Evolutionary conservation across 805 yeast species (phyloP).

Genomic region (Candida verbasci): DNA sequence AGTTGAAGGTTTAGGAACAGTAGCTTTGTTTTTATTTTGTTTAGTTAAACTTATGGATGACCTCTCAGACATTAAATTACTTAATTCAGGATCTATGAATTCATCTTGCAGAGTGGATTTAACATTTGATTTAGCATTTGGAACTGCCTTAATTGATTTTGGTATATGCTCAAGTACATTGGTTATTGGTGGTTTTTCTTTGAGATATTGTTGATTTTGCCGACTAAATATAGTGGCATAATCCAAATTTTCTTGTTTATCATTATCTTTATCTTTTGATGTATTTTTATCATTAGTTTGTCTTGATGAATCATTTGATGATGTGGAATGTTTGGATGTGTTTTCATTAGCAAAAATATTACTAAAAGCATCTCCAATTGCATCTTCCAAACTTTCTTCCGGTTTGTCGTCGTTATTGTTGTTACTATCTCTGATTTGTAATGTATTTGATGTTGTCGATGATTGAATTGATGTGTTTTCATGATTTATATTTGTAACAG

Average conservation of each 20-base stretch:
- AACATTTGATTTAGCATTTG: background rate
- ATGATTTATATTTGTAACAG: too few species aligned
- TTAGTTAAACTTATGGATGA: too few species aligned
- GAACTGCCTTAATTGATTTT: too few species aligned
- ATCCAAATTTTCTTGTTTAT: background rate
- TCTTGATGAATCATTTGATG: background rate
- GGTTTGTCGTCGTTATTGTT: background rate
- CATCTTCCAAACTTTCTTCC: too few species aligned
- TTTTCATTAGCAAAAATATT: background rate
- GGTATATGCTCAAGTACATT: too few species aligned
- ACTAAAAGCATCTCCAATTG: constrained; percentile 2
- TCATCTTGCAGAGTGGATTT: background rate
- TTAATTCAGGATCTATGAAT: too few species aligned
- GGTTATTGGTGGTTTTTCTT: too few species aligned
- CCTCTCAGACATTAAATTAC: too few species aligned
- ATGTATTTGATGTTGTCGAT: background rate
- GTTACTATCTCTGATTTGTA: background rate
- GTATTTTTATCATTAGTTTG: background rate
- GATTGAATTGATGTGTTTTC: too few species aligned
- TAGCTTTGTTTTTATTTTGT: background rate
- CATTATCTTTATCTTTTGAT: constrained; percentile 3
- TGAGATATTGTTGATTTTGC: too few species aligned
- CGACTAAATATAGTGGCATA: too few species aligned
- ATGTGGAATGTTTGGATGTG: background rate
- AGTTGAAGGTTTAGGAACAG: background rate